These are phyloP conservation scores for Diaporthe aspalathi DNA, from an alignment of 2,329 filamentous ascomycete species.

Conservation along the genomic window DNA sequence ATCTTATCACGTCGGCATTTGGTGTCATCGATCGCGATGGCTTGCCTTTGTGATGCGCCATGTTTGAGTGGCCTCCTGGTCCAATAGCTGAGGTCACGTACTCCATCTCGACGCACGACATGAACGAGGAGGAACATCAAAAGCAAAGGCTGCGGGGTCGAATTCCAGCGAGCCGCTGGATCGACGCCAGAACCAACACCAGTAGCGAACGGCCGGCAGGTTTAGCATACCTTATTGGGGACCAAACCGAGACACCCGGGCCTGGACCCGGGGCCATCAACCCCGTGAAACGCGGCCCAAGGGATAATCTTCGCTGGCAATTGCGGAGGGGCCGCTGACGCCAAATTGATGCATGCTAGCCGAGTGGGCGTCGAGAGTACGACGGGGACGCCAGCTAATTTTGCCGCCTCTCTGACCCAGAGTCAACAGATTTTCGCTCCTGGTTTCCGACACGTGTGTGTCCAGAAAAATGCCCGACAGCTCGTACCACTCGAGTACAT, in stretches of 20 bases:
- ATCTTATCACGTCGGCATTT: conserved; percentile 13
- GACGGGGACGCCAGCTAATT: not conserved
- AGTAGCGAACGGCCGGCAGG: conserved; percentile 17
- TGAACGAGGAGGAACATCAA: conserved; percentile 3
- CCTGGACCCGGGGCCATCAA: conserved; percentile 1
- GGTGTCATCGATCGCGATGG: conserved; percentile 1
- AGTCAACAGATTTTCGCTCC: not conserved
- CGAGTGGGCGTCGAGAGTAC: not conserved
- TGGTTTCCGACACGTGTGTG: not conserved
- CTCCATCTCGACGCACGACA: not conserved
- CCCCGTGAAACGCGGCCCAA: conserved; percentile 14
- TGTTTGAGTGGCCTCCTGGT: not conserved
- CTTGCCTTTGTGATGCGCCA: not conserved
- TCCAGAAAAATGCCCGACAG: not conserved
- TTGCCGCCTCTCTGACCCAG: not conserved
- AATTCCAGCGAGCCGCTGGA: conserved; percentile 3
- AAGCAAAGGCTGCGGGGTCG: conserved; percentile 29
- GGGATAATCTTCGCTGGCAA: not conserved
- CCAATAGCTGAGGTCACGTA: not conserved
- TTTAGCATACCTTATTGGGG: conserved; percentile 13
- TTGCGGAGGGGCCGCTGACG: not conserved
- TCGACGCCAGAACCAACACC: conserved; percentile 8
- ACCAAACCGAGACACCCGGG: conserved; percentile 17
- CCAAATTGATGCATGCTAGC: not conserved
- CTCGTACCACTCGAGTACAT: not conserved